Percentiles rank a stretch among this genome's conserved stretches.
Evolutionary conservation across 208 protist genomes (phyloP).

Genomic region (Endotrypanum monterogeii): DNA sequence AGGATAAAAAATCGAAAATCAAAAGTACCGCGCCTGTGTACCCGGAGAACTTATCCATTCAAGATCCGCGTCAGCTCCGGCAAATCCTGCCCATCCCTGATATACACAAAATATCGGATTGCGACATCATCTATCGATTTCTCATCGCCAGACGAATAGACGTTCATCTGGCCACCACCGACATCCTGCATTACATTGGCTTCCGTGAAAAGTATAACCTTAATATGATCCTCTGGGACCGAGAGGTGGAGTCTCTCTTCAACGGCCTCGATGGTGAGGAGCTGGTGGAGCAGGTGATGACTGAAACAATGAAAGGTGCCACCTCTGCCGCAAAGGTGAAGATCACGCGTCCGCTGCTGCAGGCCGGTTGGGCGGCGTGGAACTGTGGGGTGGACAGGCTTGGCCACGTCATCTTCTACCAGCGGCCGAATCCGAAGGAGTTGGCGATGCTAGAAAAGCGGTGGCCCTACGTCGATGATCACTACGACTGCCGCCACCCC

Average conservation of each 20-base stretch:
- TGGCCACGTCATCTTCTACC: slow-evolving; percentile 54
- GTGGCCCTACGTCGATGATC: slow-evolving; percentile 43
- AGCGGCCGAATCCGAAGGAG: slow-evolving; percentile 51
- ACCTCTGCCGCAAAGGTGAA: slow-evolving; percentile 29
- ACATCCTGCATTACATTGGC: slow-evolving; percentile 52
- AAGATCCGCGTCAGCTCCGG: slow-evolving; percentile 30
- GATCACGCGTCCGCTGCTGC: slow-evolving; percentile 49
- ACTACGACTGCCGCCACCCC: slow-evolving; percentile 47
- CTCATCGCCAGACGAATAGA: slow-evolving; percentile 56
- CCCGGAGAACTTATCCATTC: slow-evolving; percentile 43
- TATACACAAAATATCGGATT: slow-evolving; percentile 60
- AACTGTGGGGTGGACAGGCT: slow-evolving; percentile 52
- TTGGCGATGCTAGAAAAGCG: slow-evolving; percentile 46
- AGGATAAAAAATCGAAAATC: slow-evolving; percentile 31
- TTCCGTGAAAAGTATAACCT: slow-evolving; percentile 63
- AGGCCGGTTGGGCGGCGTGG: slow-evolving; percentile 56
- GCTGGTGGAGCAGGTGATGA: slow-evolving; percentile 41
- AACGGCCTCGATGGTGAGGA: slow-evolving; percentile 60
- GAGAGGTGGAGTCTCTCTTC: slow-evolving; percentile 38
- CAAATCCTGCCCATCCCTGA: slow-evolving; percentile 60
- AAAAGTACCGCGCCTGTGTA: slow-evolving; percentile 21
- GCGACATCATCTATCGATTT: slow-evolving; percentile 63
- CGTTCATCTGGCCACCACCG: slow-evolving; percentile 29
- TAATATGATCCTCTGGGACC: slow-evolving; percentile 54
- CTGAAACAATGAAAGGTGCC: slow-evolving; percentile 26